Evolutionary conservation across 2,329 filamentous ascomycete species (phyloP).

Genomic region (Alternaria arbusti): DNA sequence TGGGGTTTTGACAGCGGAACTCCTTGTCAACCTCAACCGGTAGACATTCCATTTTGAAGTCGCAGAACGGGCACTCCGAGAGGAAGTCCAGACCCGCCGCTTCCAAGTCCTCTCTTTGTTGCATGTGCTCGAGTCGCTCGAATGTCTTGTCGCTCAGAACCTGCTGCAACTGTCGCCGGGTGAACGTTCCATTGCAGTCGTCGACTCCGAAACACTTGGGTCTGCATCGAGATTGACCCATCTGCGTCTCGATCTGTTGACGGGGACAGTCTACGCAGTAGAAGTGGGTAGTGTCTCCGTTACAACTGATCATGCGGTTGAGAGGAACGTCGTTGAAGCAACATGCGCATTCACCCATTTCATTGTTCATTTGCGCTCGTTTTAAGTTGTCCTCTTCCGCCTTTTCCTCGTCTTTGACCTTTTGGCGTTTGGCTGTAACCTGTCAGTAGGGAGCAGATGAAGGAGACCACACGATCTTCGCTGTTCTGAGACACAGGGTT

Average conservation of each 20-base stretch:
- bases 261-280: constrained; percentile 75
- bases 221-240: constrained; percentile 72
- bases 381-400: constrained; percentile 47
- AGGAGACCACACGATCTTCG: not conserved
- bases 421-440: constrained; percentile 32
- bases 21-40: constrained; percentile 72
- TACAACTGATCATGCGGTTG: constrained; percentile 73
- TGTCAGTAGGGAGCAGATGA: constrained; percentile 3
- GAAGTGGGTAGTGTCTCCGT: constrained; percentile 63
- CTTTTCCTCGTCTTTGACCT: constrained; percentile 26
- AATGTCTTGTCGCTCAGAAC: constrained; percentile 66
- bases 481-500: not conserved
- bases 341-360: constrained; percentile 70
- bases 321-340: constrained; percentile 72
- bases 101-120: constrained; percentile 73
- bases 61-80: constrained; percentile 80
- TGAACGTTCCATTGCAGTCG: constrained; percentile 67
- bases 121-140: constrained; percentile 70
- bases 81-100: constrained; percentile 74
- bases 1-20: constrained; percentile 72
- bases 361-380: constrained; percentile 44
- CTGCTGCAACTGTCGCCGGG: constrained; percentile 58
- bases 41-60: constrained; percentile 76
- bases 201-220: constrained; percentile 71
- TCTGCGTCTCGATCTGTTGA: constrained; percentile 68